Evolutionary conservation across 139 green algal species (phyloP), one percentile per base, ranked within the genome.

Genomic region (Chloropicon primus): DNA sequence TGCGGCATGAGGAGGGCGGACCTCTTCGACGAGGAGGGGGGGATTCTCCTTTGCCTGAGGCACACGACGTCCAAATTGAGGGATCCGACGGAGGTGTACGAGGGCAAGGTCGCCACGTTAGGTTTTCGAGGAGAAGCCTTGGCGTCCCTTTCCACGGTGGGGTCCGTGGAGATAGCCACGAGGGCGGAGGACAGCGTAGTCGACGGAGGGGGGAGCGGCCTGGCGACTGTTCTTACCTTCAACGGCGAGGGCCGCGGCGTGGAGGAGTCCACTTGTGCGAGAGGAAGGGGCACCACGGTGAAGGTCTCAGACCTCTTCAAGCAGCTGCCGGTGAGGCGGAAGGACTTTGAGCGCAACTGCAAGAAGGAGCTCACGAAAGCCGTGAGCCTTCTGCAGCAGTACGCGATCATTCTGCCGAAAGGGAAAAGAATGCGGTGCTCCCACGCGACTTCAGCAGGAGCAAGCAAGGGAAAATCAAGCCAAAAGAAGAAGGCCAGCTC

Each of bases 21-120:
- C 76, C 23, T 74, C 23, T 26, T 27, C 71, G 71, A 27, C 71
- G 71, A 74, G 23, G 71, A 26, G 17, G 23, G 23, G 17, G 5
- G 17, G 71, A 10, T 5, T 10, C 24, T 74, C 3, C 5, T 74
- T 10, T 74, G 71, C 23, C 5, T 21, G 5, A 10, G 71, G 85
- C 94, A 99, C 84, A 89, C 96, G 85, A 99, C 95, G 54, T 97
- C 90, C 80, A 99, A 99, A 83, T 82, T 98, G 1, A 26, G 76
- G 0, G 62, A 78, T 1, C 72, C 93, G 21, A 27, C 72, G 24
- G 41, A 62, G 1, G 76, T 74, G 28, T 74, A 22, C 21, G 25
- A 54, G 24, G n/a, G 24, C 3, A 41, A 54, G 73, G 25, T 41
- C 3, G 24, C 24, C 2, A 54, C 27, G 21, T 17, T 53, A 5